Base-by-base conservation (phyloP, 345 rosid species). In the Pugionium dolabratum region DNA sequence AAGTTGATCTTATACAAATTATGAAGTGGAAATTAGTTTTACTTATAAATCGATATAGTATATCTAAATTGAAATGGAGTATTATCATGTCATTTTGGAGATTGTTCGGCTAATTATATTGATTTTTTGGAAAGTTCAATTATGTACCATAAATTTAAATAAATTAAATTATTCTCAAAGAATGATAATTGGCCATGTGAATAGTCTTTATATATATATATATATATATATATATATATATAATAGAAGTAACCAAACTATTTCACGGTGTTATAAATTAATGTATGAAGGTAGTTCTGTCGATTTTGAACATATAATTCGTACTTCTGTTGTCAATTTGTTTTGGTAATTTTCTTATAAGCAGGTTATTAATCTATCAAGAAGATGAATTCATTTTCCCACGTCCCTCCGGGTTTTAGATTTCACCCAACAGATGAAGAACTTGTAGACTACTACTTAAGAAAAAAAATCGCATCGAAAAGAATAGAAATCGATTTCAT, bases 381-480 rank as follows among this genome's bases (percentile, higher is more conserved):
- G 42, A 54, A 66, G 7, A 86, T 87, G 95, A 78, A 85, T 78
- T 65, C 89, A 62, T 87, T 87, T 70, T 70, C 91, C n/a, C 79
- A 82, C 62, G 95, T 87, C 45, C 95, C 95, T 42, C 95, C 95
- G 8, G 95, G 95, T 51, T 87, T 87, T 72, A 82, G 95, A 73
- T 87, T 87, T 64, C 89, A 87, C 69, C 95, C 95, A 6, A 85
- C 91, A 8, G 95, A 87, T 54, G 95, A 87, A 85, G 95, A 87
- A 69, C 91, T 87, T 34, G 95, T 87, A n/a, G 95, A 87, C 73
- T 87, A 87, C 75, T 87, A 87, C 71, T 75, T 87, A 2, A 79
- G 91, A 62, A 87, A 85, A 74, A 87, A 87, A 58, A 47, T 87
- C 4, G 89, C 86, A 59, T 83, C 95, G 0, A 87, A 87, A 76